These are phyloP conservation scores for Penicillium sumatraense DNA, from an alignment of 2,329 filamentous ascomycete genomes.

Conservation along the genomic window DNA sequence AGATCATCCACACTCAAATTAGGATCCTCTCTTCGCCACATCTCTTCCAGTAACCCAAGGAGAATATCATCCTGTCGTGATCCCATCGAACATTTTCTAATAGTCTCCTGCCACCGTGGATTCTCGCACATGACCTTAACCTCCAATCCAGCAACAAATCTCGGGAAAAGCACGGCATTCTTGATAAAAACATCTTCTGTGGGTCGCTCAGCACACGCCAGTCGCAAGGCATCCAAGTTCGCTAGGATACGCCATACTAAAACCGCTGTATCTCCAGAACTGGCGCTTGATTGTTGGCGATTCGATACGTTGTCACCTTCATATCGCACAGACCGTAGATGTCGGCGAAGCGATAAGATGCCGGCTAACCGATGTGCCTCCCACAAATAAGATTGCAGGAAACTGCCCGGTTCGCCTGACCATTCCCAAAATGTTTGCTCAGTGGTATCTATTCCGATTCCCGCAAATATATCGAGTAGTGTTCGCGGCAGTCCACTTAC, in stretches of 20 bases:
- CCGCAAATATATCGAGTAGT: constrained; percentile 33
- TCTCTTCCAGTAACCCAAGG: constrained; percentile 28
- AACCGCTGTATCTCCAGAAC: constrained; percentile 17
- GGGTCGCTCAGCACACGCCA: constrained; percentile 21
- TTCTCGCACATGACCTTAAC: constrained; percentile 17
- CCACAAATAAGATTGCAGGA: constrained; percentile 35
- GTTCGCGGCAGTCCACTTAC: constrained; percentile 35
- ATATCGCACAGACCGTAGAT: neutral
- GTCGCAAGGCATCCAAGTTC: constrained; percentile 30
- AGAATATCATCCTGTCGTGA: constrained; percentile 18
- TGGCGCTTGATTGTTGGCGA: constrained; percentile 7
- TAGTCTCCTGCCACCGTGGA: constrained; percentile 21
- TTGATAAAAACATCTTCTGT: constrained; percentile 21
- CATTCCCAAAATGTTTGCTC: constrained; percentile 37
- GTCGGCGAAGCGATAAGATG: constrained; percentile 27
- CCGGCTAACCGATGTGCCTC: constrained; percentile 34
- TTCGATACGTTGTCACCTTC: neutral
- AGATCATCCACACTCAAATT: constrained; percentile 25
- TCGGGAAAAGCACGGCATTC: constrained; percentile 33
- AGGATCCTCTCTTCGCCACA: constrained; percentile 24
- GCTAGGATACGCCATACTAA: constrained; percentile 30
- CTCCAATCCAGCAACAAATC: constrained; percentile 27
- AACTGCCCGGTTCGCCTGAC: constrained; percentile 29
- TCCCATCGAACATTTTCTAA: constrained; percentile 13
- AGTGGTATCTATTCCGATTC: constrained; percentile 26